These are phyloP conservation scores for Cryptosporidium muris DNA, from an alignment of 169 alveolate genomes.

Conservation along the genomic window DNA sequence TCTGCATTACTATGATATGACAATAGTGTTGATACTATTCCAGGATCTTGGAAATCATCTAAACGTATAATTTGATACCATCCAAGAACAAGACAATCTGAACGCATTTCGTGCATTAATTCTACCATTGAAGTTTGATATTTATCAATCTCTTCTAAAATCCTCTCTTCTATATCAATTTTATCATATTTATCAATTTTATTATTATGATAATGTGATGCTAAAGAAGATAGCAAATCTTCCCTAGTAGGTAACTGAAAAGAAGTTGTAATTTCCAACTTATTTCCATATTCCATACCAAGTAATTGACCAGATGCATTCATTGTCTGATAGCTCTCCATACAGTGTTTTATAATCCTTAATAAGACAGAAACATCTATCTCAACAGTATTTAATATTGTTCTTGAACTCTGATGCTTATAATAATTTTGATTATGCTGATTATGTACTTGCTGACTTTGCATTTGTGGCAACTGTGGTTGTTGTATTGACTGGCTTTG, in stretches of 20 bases:
- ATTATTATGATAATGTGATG: slow-evolving; percentile 58
- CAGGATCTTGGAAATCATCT: slow-evolving; percentile 83
- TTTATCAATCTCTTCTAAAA: slow-evolving; percentile 83
- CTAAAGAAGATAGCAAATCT: slow-evolving; percentile 77
- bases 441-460: too few relatives aligned
- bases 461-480: too few relatives aligned
- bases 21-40: slow-evolving; percentile 80
- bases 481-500: too few relatives aligned
- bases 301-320: slow-evolving; percentile 86
- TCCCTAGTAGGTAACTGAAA: slow-evolving; percentile 86
- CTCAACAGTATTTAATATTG: slow-evolving; percentile 74
- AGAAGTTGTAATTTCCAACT: slow-evolving; percentile 84
- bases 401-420: slow-evolving; percentile 10
- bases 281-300: slow-evolving; percentile 82
- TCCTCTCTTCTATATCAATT: slow-evolving; percentile 81
- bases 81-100: slow-evolving; percentile 87
- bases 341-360: slow-evolving; percentile 84
- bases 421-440: neutral
- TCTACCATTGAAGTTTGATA: slow-evolving; percentile 85
- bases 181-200: slow-evolving; percentile 75
- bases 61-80: slow-evolving; percentile 86
- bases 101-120: slow-evolving; percentile 83
- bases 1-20: slow-evolving; percentile 77
- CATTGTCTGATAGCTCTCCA: slow-evolving; percentile 80
- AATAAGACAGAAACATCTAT: slow-evolving; percentile 80